Base-by-base conservation (phyloP, 2,329 filamentous ascomycete species). In the Cercospora sp. region DNA sequence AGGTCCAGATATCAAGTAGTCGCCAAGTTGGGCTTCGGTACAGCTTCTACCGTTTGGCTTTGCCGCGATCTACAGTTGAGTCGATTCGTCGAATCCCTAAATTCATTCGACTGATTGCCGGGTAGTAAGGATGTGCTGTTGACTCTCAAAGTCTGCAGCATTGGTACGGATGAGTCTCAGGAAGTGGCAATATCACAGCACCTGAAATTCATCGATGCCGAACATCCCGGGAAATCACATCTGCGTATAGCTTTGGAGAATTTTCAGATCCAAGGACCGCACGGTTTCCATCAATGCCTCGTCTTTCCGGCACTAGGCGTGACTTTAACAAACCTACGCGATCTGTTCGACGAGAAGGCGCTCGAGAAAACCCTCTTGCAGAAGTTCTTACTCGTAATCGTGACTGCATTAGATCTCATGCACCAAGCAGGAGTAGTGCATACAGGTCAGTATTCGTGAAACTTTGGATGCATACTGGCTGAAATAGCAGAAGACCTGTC, bases 1-100 rank as follows among this genome's bases (percentile, higher is more conserved):
- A 28, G 74, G 6, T 60, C 53, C 2, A 75, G 70, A n/a, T 82
- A 81, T 67, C 75, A 79, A 63, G 73, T 81, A 36, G 73, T 82
- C 5, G 76, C 75, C 45, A 83, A 84, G 69, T 75, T 83, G 9
- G 82, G 81, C 48, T 81, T 79, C 66, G 81, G 81, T 8, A 73
- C 72, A 2, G 73, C 69, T 61, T 80, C 80, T 6, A 82, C 80
- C 0, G 78, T 81, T 3, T 83, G 81, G 81, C 75, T 83, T 2
- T 77, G 75, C 51, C 77, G 73, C 30, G 78, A 82, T 31, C 53
- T 67, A 5, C 26, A 60, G 23, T 53, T 53, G 20, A 53, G 48
- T 51, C 20, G 3, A 12, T 51, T 12, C 18, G 18, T 5, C 10
- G 12, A 10, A 26, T 51, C 3, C 3, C 10, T 12, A n/a, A 26